phyloP scores from a whole-genome alignment of 306 rosid genomes.

The Dalbergia oliveri region DNA sequence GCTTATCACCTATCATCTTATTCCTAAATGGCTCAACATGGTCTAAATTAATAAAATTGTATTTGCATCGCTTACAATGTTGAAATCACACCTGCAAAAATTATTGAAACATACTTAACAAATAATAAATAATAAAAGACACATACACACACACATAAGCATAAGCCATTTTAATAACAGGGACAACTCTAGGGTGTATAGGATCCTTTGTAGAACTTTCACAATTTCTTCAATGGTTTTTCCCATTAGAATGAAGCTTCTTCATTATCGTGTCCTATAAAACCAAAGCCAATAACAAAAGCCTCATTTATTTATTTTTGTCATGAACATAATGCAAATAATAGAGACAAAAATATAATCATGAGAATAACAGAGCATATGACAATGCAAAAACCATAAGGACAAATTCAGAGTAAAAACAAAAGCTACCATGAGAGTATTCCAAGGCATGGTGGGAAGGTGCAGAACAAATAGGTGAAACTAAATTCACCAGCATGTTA shows the following conservation, averaged over 20 bases:
- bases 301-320: not conserved
- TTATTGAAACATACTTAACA: not conserved
- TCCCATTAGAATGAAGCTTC: constrained; percentile 67
- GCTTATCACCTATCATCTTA: too few species aligned
- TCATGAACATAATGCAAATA: constrained; percentile 9
- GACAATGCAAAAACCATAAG: not conserved
- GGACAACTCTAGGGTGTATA: constrained; percentile 61
- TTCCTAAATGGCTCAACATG: constrained; percentile 66
- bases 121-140: not conserved
- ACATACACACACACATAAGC: constrained; percentile 51
- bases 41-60: constrained; percentile 67
- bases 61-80: constrained; percentile 84
- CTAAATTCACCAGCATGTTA: constrained; percentile 64
- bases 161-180: constrained; percentile 65
- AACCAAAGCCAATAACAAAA: not conserved
- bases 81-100: constrained; percentile 72
- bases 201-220: constrained; percentile 55
- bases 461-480: constrained; percentile 67
- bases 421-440: constrained; percentile 71
- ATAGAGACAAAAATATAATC: too few species aligned
- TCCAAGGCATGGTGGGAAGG: constrained; percentile 76
- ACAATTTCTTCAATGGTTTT: constrained; percentile 59
- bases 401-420: not conserved
- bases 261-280: constrained; percentile 76
- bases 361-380: not conserved